A percentile compares a stretch with the other conserved stretches of the same genome.
Evolutionary conservation across 768 basidiomycete genomes (phyloP).

Genomic region (Xerocomus spinulosus): DNA sequence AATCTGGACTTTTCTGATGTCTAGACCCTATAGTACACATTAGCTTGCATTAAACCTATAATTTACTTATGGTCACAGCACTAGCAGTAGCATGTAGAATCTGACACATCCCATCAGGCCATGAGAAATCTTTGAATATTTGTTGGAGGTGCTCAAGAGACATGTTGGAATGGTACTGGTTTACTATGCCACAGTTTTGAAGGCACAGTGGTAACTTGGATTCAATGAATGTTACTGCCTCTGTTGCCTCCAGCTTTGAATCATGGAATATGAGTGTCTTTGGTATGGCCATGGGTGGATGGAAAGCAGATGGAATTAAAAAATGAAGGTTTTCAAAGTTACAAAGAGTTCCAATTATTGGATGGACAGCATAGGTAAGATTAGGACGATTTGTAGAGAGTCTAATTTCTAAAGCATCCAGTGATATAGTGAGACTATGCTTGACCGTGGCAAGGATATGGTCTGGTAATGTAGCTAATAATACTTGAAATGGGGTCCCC

Average conservation of each 20-base stretch:
- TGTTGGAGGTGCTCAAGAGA: slow-evolving; percentile 22
- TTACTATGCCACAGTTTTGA: slow-evolving; percentile 14
- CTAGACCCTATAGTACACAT: not conserved
- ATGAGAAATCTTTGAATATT: slow-evolving; percentile 20
- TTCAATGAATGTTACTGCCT: slow-evolving; percentile 9
- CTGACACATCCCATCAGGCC: slow-evolving; percentile 12
- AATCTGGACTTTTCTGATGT: not conserved
- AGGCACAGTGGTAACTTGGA: slow-evolving; percentile 6
- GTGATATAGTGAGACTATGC: not conserved
- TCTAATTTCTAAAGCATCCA: not conserved
- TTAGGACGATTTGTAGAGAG: not conserved
- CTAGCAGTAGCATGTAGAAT: slow-evolving; percentile 25
- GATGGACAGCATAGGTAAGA: not conserved
- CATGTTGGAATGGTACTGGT: slow-evolving; percentile 29
- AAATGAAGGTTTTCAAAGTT: not conserved
- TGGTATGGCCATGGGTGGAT: not conserved
- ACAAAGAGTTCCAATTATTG: not conserved
- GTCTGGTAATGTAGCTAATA: slow-evolving; percentile 2
- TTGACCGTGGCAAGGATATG: not conserved
- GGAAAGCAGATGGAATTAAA: not conserved
- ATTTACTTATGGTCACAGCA: slow-evolving; percentile 16
- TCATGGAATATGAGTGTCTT: slow-evolving; percentile 19
- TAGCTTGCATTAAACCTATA: not conserved
- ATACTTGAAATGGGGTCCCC: not conserved
- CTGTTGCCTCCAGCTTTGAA: slow-evolving; percentile 8